Conservation (phyloP, 1,284 basidiomycete genomes). For the Meira miltonrushii region DNA sequence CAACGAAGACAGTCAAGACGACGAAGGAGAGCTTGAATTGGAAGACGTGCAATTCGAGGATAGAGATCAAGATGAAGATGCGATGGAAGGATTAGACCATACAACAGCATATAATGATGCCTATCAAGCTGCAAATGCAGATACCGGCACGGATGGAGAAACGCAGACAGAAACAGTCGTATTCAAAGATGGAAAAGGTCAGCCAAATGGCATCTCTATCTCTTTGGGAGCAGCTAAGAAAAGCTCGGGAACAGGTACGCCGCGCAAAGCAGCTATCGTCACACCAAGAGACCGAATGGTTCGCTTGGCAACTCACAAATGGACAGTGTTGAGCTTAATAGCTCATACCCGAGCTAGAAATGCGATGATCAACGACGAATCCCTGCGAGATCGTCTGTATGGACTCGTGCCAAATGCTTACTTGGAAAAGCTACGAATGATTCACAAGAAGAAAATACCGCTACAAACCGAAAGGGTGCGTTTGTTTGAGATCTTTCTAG, state of each 20-base stretch:
- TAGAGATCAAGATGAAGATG: constrained; percentile 35
- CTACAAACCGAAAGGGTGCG: constrained; percentile 47
- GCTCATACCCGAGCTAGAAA: constrained; percentile 73
- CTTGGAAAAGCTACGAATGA: constrained; percentile 38
- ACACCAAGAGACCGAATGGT: constrained; percentile 47
- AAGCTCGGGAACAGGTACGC: constrained; percentile 7
- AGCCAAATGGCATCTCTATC: constrained; percentile 19
- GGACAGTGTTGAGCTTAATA: constrained; percentile 62
- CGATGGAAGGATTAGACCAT: constrained; percentile 5
- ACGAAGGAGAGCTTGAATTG: background rate
- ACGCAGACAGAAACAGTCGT: constrained; percentile 15
- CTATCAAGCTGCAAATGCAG: constrained; percentile 25
- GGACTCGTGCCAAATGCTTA: constrained; percentile 35
- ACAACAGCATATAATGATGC: constrained; percentile 21
- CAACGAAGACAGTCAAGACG: background rate
- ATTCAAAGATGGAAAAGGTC: constrained; percentile 41
- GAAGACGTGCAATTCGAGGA: constrained; percentile 22
- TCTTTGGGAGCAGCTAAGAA: constrained; percentile 3
- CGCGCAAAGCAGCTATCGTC: constrained; percentile 22
- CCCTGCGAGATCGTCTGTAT: constrained; percentile 61
- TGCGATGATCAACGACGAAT: constrained; percentile 72
- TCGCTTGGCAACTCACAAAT: constrained; percentile 44
- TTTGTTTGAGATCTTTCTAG: constrained; percentile 47
- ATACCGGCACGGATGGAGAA: constrained; percentile 10
- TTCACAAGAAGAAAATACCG: constrained; percentile 43